Conservation (phyloP, 495 filamentous ascomycete genomes). For the Aspergillus ellipticus region DNA sequence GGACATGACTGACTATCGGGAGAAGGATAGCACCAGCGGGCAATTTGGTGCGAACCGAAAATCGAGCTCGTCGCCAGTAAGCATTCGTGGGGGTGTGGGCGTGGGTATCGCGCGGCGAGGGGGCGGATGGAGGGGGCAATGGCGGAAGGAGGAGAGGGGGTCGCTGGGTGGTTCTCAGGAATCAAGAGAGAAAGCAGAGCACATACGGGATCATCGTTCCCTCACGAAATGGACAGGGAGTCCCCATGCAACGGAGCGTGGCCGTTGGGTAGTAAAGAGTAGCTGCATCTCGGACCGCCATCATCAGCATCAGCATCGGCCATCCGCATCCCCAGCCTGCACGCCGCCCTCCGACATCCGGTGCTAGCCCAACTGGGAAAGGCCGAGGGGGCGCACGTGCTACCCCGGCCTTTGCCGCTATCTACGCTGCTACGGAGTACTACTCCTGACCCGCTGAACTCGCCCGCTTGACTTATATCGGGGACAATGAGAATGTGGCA, state of each 20-base stretch:
- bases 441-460: too few relatives aligned
- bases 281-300: background rate
- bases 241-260: background rate
- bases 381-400: background rate
- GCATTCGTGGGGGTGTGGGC: background rate
- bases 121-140: background rate
- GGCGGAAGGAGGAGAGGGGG: background rate
- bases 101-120: background rate
- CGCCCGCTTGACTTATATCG: too few relatives aligned
- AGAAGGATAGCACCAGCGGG: background rate
- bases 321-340: background rate
- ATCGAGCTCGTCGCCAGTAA: background rate
- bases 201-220: background rate
- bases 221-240: background rate
- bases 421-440: too few relatives aligned
- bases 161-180: background rate
- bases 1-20: conserved; percentile 11
- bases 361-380: background rate
- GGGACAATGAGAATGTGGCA: too few relatives aligned
- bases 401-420: too few relatives aligned
- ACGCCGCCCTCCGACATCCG: background rate
- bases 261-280: background rate
- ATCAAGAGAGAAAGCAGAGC: background rate
- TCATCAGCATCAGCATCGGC: background rate
- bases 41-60: background rate